These are phyloP conservation scores for Amanita thiersii DNA, from an alignment of 768 basidiomycete species.

Conservation along the genomic window DNA sequence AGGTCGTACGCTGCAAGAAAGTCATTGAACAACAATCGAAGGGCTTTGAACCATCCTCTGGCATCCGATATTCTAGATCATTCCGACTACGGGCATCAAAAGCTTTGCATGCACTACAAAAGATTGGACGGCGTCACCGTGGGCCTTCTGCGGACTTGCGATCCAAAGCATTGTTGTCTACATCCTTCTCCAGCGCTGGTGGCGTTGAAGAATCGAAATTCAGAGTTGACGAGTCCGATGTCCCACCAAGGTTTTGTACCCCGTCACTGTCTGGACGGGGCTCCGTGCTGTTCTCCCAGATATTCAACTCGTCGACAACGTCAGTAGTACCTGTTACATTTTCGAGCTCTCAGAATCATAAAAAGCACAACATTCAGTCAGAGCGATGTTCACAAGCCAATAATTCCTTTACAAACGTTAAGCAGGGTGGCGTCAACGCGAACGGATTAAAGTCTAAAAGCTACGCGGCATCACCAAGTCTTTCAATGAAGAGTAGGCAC, in stretches of 20 bases:
- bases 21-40: constrained; percentile 12
- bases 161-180: constrained; percentile 9
- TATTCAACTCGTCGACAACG: constrained; percentile 20
- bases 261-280: constrained; percentile 30
- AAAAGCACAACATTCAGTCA: constrained; percentile 17
- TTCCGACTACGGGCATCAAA: constrained; percentile 38
- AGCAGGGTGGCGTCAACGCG: not conserved
- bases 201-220: not conserved
- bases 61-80: constrained; percentile 28
- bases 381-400: constrained; percentile 10
- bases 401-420: constrained; percentile 3
- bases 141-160: constrained; percentile 18
- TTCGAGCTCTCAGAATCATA: constrained; percentile 21
- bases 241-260: constrained; percentile 18
- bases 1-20: constrained; percentile 33
- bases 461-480: constrained; percentile 25
- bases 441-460: constrained; percentile 1
- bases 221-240: constrained; percentile 4
- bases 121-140: constrained; percentile 19
- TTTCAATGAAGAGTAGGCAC: constrained; percentile 22
- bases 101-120: constrained; percentile 16
- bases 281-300: constrained; percentile 28
- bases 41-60: constrained; percentile 11
- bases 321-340: constrained; percentile 17
- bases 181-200: constrained; percentile 10